Base-by-base conservation (phyloP, 768 basidiomycete species). In the Thelephora aurantiotincta region DNA sequence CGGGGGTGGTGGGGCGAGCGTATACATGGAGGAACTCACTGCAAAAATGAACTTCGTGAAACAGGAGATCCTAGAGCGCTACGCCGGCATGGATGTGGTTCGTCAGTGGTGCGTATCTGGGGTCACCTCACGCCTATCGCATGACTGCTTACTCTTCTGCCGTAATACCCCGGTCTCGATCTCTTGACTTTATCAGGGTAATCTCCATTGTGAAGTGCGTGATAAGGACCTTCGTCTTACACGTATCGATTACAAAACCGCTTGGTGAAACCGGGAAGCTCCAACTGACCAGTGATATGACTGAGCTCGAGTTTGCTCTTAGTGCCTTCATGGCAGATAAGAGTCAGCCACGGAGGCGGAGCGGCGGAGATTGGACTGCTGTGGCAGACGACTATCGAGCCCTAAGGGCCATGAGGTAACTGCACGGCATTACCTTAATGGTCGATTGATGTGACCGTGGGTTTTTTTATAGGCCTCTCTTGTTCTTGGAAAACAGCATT, bases 251-350 rank as follows among this genome's bases (percentile, higher is more conserved):
- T 48, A 87, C 82, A 7, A 79, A 80, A 55, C 93, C 93, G 0
- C 71, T 98, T 4, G 84, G 91, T 5, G 96, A 99, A 67, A 75
- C 76, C 49, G 92, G 93, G 12, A 97, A 96, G 60, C 74, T 99
- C 20, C 92, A 94, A 64, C 70, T 98, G 52, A 89, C 91, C 49
- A 86, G 80, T 43, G 94, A 99, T 62, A 94, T 97, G 91, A 86
- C 93, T 0, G 87, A 91, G 60, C 72, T 98, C 51, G 96, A 99
- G 66, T 96, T 98, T 60, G 80, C 87, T 0, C 61, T 99, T 47
- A 84, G 80, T 55, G 76, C 85, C 3, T 87, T 97, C 60, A 69
- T 81, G 66, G 68, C 67, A 1, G 78, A 80, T 44, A 56, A 55
- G 44, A 37, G 51, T 48, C 70, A 71, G 44, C 59, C 67, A 2